These are phyloP conservation scores for Globisporangium barbulae DNA, from an alignment of 352 stramenopile species.

Conservation along the genomic window DNA sequence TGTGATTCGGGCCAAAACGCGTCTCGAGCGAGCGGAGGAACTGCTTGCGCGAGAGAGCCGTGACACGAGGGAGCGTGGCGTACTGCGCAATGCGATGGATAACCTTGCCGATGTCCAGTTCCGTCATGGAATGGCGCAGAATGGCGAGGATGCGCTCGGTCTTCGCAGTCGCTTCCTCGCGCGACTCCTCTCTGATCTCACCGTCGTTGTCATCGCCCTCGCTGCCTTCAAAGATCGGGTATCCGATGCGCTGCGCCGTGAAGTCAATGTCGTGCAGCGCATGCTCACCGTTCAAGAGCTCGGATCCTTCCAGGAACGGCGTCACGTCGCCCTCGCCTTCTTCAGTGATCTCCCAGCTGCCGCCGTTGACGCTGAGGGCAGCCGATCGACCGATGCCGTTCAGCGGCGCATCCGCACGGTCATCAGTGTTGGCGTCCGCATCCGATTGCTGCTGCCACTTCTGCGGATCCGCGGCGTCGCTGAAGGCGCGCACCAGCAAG, in stretches of 20 bases:
- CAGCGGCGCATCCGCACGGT: slow-evolving; percentile 1
- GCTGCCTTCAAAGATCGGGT: slow-evolving; percentile 47
- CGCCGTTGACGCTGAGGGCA: slow-evolving; percentile 6
- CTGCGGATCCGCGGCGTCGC: slow-evolving; percentile 29
- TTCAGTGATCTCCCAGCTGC: slow-evolving; percentile 8
- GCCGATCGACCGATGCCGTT: slow-evolving; percentile 12
- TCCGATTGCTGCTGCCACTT: slow-evolving; percentile 14
- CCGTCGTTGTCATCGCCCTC: slow-evolving; percentile 26
- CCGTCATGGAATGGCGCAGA: slow-evolving; percentile 80
- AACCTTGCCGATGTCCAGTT: slow-evolving; percentile 78
- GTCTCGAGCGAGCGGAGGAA: slow-evolving; percentile 74
- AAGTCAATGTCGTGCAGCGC: slow-evolving; percentile 57
- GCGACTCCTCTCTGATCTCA: slow-evolving; percentile 69
- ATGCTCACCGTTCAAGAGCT: slow-evolving; percentile 28
- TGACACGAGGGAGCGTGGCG: slow-evolving; percentile 73
- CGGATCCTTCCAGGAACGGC: slow-evolving; percentile 24
- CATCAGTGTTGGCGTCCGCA: background rate
- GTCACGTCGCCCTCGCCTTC: slow-evolving; percentile 20
- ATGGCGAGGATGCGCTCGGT: slow-evolving; percentile 77
- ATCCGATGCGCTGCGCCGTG: slow-evolving; percentile 71
- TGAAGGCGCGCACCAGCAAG: slow-evolving; percentile 42
- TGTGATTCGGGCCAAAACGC: slow-evolving; percentile 53
- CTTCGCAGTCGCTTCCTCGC: slow-evolving; percentile 59
- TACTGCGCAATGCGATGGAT: slow-evolving; percentile 81
- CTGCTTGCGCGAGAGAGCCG: slow-evolving; percentile 66